These are phyloP conservation scores for Penicillium verhagenii DNA, from an alignment of 495 filamentous ascomycete species.

Conservation along the genomic window DNA sequence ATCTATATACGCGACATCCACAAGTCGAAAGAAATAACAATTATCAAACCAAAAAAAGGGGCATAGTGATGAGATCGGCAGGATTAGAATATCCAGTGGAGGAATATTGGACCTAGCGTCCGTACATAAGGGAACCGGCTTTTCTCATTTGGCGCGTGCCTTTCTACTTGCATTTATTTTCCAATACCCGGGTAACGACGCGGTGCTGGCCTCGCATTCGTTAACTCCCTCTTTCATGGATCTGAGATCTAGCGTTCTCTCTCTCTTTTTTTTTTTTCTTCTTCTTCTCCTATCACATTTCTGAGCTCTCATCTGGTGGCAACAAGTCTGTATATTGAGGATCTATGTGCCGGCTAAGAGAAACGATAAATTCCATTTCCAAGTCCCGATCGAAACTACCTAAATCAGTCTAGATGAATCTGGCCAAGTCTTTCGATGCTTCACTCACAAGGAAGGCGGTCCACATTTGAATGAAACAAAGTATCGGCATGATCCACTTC, in stretches of 20 bases:
- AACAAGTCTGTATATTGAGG: neutral
- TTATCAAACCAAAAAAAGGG: neutral
- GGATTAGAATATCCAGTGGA: neutral
- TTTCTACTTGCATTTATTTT: conserved; percentile 13
- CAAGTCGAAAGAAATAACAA: neutral
- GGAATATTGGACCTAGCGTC: conserved; percentile 5
- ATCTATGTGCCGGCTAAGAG: neutral
- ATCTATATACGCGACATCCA: neutral
- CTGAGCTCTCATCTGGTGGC: neutral
- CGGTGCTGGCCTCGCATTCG: neutral
- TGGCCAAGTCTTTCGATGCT: neutral
- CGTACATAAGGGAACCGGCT: conserved; percentile 3
- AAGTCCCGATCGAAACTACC: neutral
- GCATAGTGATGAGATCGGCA: neutral
- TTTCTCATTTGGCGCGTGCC: conserved; percentile 3
- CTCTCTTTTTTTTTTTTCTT: neutral
- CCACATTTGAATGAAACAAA: too few species aligned
- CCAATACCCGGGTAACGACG: conserved; percentile 17
- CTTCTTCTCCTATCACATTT: neutral
- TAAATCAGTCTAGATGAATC: neutral
- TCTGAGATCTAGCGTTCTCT: neutral
- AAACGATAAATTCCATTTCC: too few species aligned
- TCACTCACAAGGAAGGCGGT: neutral
- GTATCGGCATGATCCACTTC: neutral
- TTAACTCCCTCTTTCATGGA: neutral